Evolutionary conservation across 768 basidiomycete genomes (phyloP).

Genomic region (Pulveroboletus sp.): DNA sequence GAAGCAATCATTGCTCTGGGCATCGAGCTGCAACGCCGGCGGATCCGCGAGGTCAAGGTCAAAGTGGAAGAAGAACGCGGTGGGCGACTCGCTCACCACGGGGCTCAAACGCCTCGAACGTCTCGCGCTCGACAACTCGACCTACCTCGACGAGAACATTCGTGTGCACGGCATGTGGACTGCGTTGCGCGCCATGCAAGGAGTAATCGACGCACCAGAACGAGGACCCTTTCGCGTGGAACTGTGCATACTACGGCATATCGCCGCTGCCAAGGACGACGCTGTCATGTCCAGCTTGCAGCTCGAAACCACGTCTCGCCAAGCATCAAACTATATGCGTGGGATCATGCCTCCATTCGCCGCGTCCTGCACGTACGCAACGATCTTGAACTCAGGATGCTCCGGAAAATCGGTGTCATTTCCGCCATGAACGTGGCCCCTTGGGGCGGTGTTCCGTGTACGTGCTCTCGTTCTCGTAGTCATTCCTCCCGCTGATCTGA

Average conservation of each 20-base stretch:
- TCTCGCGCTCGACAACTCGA: slow-evolving; percentile 86
- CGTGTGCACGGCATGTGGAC: slow-evolving; percentile 92
- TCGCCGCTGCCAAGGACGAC: slow-evolving; percentile 70
- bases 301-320: too few species aligned
- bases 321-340: slow-evolving; percentile 89
- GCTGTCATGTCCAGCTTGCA: slow-evolving; percentile 55
- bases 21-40: slow-evolving; percentile 93
- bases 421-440: slow-evolving; percentile 62
- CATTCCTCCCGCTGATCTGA: background rate
- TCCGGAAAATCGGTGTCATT: slow-evolving; percentile 77
- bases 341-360: slow-evolving; percentile 89
- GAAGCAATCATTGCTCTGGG: slow-evolving; percentile 96
- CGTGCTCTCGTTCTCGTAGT: background rate
- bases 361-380: slow-evolving; percentile 80
- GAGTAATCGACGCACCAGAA: slow-evolving; percentile 60
- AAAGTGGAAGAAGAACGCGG: slow-evolving; percentile 96
- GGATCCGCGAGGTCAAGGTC: slow-evolving; percentile 95
- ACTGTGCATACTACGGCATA: slow-evolving; percentile 76
- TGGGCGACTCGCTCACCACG: slow-evolving; percentile 86
- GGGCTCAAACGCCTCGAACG: slow-evolving; percentile 90
- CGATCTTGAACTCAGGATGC: slow-evolving; percentile 75
- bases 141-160: slow-evolving; percentile 90
- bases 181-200: slow-evolving; percentile 77
- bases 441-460: slow-evolving; percentile 67
- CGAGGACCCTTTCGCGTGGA: slow-evolving; percentile 89